Evolutionary conservation across 2,329 filamentous ascomycete species (phyloP).

Genomic region (Aspergillus felis): DNA sequence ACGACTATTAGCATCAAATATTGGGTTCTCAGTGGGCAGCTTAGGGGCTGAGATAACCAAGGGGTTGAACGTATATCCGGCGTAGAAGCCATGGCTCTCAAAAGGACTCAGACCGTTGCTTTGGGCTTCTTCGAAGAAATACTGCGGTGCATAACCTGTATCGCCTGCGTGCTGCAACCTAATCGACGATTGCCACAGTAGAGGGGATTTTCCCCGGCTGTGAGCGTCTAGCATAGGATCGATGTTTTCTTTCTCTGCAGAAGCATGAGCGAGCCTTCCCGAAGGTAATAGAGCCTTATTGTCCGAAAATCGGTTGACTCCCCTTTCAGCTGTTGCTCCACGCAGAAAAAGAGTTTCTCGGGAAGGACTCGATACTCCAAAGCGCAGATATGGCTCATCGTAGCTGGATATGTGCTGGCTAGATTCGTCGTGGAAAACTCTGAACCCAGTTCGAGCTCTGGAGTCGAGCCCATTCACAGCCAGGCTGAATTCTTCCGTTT

Average conservation of each 20-base stretch:
- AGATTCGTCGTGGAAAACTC: conserved; percentile 37
- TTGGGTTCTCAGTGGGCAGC: conserved; percentile 14
- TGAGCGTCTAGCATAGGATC: conserved; percentile 29
- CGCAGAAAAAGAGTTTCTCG: conserved; percentile 20
- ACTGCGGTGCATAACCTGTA: conserved; percentile 20
- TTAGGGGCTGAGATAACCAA: conserved; percentile 26
- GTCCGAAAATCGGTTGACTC: conserved; percentile 11
- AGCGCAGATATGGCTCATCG: conserved; percentile 8
- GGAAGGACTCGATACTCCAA: conserved; percentile 15
- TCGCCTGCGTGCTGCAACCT: conserved; percentile 15
- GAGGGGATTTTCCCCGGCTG: conserved; percentile 21
- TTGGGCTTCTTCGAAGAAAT: conserved; percentile 22
- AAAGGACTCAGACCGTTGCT: conserved; percentile 20
- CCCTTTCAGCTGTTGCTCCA: conserved; percentile 5
- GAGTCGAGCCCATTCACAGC: conserved; percentile 27
- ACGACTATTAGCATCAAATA: conserved; percentile 15
- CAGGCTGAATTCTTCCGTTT: conserved; percentile 33
- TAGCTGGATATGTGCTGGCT: conserved; percentile 3
- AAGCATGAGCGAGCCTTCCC: conserved; percentile 7
- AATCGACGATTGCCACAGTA: conserved; percentile 24
- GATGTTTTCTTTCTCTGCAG: conserved; percentile 36
- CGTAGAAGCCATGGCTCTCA: conserved; percentile 21
- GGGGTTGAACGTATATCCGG: conserved; percentile 32
- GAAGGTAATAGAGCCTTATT: conserved; percentile 9
- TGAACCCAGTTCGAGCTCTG: conserved; percentile 27